Percentiles rank a stretch among this genome's conserved stretches.
Conservation (phyloP, 1,284 basidiomycete genomes). For the Sporisorium scitamineum region DNA sequence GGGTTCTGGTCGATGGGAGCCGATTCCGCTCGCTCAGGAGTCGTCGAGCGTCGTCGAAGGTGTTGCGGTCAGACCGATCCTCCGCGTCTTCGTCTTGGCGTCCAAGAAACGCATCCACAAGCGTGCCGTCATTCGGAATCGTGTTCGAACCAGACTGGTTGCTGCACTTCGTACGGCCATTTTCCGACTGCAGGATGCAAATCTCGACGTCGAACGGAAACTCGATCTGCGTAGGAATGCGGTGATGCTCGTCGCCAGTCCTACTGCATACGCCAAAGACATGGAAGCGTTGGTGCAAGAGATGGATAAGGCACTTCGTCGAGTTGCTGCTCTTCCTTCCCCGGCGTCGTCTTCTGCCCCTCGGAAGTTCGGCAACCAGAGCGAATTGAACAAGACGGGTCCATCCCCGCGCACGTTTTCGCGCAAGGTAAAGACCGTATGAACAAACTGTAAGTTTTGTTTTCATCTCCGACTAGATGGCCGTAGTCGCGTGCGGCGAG, state of each 20-base stretch:
- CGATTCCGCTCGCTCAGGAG: not conserved
- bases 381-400: not conserved
- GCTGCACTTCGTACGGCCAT: constrained; percentile 43
- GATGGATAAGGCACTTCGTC: constrained; percentile 17
- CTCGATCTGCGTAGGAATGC: constrained; percentile 16
- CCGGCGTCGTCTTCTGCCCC: not conserved
- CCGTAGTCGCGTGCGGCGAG: not conserved
- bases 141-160: constrained; percentile 41
- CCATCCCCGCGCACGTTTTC: not conserved
- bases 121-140: constrained; percentile 55
- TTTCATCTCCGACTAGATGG: too few species aligned
- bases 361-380: not conserved
- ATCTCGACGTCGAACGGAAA: not conserved
- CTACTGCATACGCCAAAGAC: constrained; percentile 10
- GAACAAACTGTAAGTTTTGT: constrained; percentile 23
- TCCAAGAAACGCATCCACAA: constrained; percentile 61
- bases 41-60: not conserved
- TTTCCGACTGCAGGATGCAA: not conserved
- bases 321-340: not conserved
- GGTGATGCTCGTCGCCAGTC: constrained; percentile 26
- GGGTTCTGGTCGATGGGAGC: constrained; percentile 19
- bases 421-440: not conserved
- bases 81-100: constrained; percentile 42
- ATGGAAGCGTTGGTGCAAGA: constrained; percentile 21
- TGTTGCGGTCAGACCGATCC: constrained; percentile 8